A percentile compares a stretch with the other conserved stretches of the same genome.
Evolutionary conservation across 352 stramenopile species (phyloP).

Genomic region (Phytophthora hibernalis): DNA sequence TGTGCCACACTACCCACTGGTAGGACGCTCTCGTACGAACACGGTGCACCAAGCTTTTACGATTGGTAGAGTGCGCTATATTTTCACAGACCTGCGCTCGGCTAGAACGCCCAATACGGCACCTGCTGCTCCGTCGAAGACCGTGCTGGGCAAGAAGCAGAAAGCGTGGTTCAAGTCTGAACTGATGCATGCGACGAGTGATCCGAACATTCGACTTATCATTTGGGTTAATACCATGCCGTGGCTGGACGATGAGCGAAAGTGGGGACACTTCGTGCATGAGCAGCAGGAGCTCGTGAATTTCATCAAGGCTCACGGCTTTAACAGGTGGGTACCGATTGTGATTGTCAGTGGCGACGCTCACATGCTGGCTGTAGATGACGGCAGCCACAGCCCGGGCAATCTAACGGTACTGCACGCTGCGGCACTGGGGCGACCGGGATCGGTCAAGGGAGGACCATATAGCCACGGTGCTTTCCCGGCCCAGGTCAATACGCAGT

Average conservation of each 20-base stretch:
- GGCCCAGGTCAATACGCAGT: slow-evolving; percentile 83
- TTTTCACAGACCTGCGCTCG: slow-evolving; percentile 86
- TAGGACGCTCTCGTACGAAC: slow-evolving; percentile 42
- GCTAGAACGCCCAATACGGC: slow-evolving; percentile 72
- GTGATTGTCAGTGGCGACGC: slow-evolving; percentile 89
- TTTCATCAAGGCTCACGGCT: slow-evolving; percentile 68
- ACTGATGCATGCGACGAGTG: slow-evolving; percentile 63
- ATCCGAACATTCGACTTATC: slow-evolving; percentile 70
- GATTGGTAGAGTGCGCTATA: slow-evolving; percentile 83
- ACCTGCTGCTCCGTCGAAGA: slow-evolving; percentile 78
- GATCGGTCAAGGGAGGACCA: slow-evolving; percentile 86
- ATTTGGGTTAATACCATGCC: slow-evolving; percentile 91
- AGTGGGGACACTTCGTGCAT: slow-evolving; percentile 87
- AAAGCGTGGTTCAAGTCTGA: slow-evolving; percentile 90
- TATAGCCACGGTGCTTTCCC: slow-evolving; percentile 87
- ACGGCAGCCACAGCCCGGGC: slow-evolving; percentile 74
- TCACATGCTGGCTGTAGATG: slow-evolving; percentile 91
- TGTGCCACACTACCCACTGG: slow-evolving; percentile 78
- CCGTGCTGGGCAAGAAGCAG: slow-evolving; percentile 82
- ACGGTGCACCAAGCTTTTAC: slow-evolving; percentile 86
- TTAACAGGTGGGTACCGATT: slow-evolving; percentile 77
- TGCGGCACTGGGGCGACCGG: slow-evolving; percentile 78
- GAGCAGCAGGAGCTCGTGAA: slow-evolving; percentile 83
- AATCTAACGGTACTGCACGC: slow-evolving; percentile 85
- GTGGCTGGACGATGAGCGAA: slow-evolving; percentile 86